Base-by-base conservation (phyloP, 768 basidiomycete genomes). In the Melanogaster broomeanus region DNA sequence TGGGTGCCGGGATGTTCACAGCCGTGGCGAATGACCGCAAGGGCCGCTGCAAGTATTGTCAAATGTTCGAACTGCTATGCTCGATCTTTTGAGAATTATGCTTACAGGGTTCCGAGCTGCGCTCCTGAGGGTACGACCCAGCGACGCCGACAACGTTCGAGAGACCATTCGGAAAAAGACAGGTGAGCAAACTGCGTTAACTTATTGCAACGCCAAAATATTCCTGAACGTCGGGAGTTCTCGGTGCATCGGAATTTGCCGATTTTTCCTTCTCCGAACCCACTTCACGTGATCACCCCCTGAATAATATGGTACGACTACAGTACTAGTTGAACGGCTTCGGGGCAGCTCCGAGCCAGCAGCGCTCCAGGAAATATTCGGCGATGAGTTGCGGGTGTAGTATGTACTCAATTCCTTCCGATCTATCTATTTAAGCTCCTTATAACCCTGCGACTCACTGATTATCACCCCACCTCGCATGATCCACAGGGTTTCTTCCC, bases 1-100 rank as follows among this genome's bases (percentile, higher is more conserved):
- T 77, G 47, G 96, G 96, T 45, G 80, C 74, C 39, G 78, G 73
- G 54, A 79, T 63, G 70, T 81, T 83, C 60, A 79, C 81, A 52
- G 83, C 80, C 53, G 90, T 90, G 62, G 90, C 90, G 64, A 88
- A 88, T 60, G 81, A 77, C 66, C 90, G 83, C 68, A 85, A 68
- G 45, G 80, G 66, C 55, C 80, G 77, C 79, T 82, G 58, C 0
- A 15, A 10, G 13, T 16, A 24, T 30, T 10, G 38, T 61, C 25
- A 64, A 49, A 27, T 7, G 41, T 42, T 30, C 30, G 12, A 41
- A 2, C 21, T 18, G 19, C 21, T 33, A 13, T 47, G 28, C n/a
- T 11, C 2, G n/a, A 5, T 6, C 16, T 8, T 0, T 11, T 13
- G 15, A 12, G 33, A 3, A 6, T 13, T 2, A 15, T 10, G 60